These are phyloP conservation scores for Torulaspora delbrueckii DNA, from an alignment of 805 yeast species.

Conservation along the genomic window DNA sequence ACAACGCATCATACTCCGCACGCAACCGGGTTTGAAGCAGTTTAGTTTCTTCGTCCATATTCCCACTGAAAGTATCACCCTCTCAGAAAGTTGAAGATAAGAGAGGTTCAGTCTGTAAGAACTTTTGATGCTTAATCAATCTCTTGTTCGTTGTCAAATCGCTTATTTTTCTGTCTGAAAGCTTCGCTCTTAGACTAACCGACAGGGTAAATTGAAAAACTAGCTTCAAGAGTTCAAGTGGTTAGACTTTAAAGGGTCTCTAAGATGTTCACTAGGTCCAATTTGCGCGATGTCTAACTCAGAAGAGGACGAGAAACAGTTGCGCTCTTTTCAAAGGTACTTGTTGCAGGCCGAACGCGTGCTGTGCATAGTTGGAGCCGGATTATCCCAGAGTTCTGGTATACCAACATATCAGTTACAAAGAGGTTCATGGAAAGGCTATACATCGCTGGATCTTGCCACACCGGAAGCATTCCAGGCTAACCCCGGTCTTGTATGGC, in stretches of 20 bases:
- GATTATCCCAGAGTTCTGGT: constrained; percentile 74
- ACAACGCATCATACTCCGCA: constrained; percentile 23
- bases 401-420: constrained; percentile 67
- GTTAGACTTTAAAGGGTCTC: background rate
- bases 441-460: constrained; percentile 76
- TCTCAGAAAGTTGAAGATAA: background rate
- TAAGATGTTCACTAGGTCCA: background rate
- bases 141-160: background rate
- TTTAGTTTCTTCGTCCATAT: constrained; percentile 8
- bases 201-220: background rate
- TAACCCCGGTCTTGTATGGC: constrained; percentile 89
- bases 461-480: constrained; percentile 85
- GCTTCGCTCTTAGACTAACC: background rate
- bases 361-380: constrained; percentile 75
- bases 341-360: constrained; percentile 44
- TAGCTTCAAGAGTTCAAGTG: background rate
- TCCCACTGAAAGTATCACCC: background rate
- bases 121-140: background rate
- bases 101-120: background rate
- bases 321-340: constrained; percentile 46
- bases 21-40: constrained; percentile 10
- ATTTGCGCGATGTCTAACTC: constrained; percentile 4
- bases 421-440: constrained; percentile 72
- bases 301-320: constrained; percentile 13
- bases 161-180: background rate